Evolutionary conservation across 2,329 filamentous ascomycete genomes (phyloP).

Genomic region (Penicillium capsulatum): DNA sequence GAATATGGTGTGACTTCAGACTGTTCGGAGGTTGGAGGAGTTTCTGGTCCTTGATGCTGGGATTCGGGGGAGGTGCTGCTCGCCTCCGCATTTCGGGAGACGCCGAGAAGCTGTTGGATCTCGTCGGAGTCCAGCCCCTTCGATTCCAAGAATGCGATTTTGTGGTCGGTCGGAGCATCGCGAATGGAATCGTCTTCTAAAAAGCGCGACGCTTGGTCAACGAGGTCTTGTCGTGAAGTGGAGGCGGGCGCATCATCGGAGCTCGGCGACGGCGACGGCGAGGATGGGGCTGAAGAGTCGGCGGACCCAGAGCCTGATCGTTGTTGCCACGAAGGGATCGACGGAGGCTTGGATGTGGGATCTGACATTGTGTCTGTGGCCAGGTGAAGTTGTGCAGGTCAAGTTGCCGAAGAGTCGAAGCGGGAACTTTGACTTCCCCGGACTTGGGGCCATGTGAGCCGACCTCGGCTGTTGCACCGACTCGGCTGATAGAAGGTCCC

Average conservation of each 20-base stretch:
- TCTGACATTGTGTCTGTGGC: constrained; percentile 30
- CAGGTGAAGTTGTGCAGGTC: neutral
- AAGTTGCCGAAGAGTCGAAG: neutral
- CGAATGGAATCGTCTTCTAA: constrained; percentile 70
- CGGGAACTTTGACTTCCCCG: constrained; percentile 17
- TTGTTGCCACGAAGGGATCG: constrained; percentile 42
- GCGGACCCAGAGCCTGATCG: constrained; percentile 14
- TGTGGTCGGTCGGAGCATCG: constrained; percentile 65
- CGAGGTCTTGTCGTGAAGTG: constrained; percentile 33
- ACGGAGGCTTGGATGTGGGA: constrained; percentile 28
- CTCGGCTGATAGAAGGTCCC: no score
- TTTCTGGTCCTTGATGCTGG: constrained; percentile 13
- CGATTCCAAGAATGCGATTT: constrained; percentile 68
- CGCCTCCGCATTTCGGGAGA: constrained; percentile 33
- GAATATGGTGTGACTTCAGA: constrained; percentile 8
- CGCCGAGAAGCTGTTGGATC: constrained; percentile 62
- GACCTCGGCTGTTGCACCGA: constrained; percentile 25
- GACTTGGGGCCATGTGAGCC: constrained; percentile 26
- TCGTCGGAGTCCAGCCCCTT: constrained; percentile 68
- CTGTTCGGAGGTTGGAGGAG: constrained; percentile 4
- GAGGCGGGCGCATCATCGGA: constrained; percentile 24
- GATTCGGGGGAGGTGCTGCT: constrained; percentile 14
- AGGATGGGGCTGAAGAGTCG: constrained; percentile 30
- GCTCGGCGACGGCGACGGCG: constrained; percentile 23
- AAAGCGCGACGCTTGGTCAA: constrained; percentile 71